Base-by-base conservation (phyloP, 2,329 filamentous ascomycete genomes). In the Hypocreales sp. region DNA sequence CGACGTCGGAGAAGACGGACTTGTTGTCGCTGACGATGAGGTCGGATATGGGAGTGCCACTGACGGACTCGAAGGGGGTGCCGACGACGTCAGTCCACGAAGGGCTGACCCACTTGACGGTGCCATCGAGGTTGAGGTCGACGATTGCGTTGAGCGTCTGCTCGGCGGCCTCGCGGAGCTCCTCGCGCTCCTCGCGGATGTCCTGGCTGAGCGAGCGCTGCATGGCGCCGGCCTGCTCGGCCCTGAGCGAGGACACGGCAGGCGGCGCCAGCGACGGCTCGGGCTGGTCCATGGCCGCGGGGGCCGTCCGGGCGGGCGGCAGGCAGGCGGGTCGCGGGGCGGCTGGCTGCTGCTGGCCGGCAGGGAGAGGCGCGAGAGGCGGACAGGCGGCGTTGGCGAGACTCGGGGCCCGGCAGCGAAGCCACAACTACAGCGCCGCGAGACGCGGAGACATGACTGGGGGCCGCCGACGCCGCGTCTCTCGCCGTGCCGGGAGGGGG, bases 61-160 rank as follows among this genome's bases (percentile, higher is more conserved):
- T 67, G 27, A 94, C 72, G 7, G 70, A 65, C 23, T 79, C 73
- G 21, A 76, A 67, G 24, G 69, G 58, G 4, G 80, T 87, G 32
- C 90, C 90, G 34, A 95, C 78, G 26, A 98, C 79, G 43, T 95
- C 84, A 34, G 72, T 71, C 90, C 90, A 98, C 11, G 87, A 94
- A 9, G 86, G 82, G 50, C 87, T 95, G 42, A 92, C 86, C 82
- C 90, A 98, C 55, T 84, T 79, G 44, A 98, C 79, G 34, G 73
- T 79, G 38, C 83, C 83, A 46, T 94, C 80, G 30, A 95, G 67
- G 45, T 84, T 83, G 38, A 98, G 65, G 56, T 98, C 87, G 47
- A 98, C 68, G 49, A 98, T 93, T 37, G 92, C 81, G 53, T 95
- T 98, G 48, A 93, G 66, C 14, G 86, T 94, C 58, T 94, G 83